Evolutionary conservation across 2,329 filamentous ascomycete species (phyloP), one percentile per base, ranked within the genome.

Genomic region (Fusarium dimerum): DNA sequence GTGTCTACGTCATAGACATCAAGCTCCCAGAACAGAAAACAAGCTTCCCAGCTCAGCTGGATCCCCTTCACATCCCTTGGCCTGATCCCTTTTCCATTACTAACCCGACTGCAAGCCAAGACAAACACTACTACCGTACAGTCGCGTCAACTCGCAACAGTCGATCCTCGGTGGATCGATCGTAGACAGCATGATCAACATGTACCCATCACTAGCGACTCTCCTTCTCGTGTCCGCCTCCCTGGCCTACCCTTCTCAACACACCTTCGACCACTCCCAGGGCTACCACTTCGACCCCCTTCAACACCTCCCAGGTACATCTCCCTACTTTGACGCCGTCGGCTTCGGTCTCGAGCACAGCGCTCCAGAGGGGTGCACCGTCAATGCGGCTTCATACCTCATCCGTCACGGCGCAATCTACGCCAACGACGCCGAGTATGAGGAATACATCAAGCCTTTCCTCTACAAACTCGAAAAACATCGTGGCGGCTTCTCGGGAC

Each of bases 301-400:
- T 12, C 47, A 60, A 1, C 61, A 63, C 11, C 59, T 63, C 3
- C 61, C 61, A 0, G 61, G 61, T 3, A 63, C 62, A 46, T 63
- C 61, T n/a, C 61, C 61, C 2, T 63, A 63, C 29, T 63, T 63
- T 13, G 61, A 63, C 36, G 61, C 61, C 1, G 56, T 63, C 11
- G 61, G 61, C 2, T 64, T 64, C 32, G 61, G 61, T 2, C 43
- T 64, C 1, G 49, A 47, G 7, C 61, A 63, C 1, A 48, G 45
- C 12, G 59, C 61, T 2, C 61, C 61, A 11, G 59, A 64, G 32
- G 61, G 61, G 13, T 64, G 61, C 1, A 64, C 45, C 0, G 59
- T 64, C 0, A 63, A 51, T 10, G 45, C 59, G 15, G 61, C 61
- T 0, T 63, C 61, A 1, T 63, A 63, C 30, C 52, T 63, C 16